These are phyloP conservation scores for Phanerochaete carnosa DNA, from an alignment of 768 basidiomycete species.

Conservation along the genomic window DNA sequence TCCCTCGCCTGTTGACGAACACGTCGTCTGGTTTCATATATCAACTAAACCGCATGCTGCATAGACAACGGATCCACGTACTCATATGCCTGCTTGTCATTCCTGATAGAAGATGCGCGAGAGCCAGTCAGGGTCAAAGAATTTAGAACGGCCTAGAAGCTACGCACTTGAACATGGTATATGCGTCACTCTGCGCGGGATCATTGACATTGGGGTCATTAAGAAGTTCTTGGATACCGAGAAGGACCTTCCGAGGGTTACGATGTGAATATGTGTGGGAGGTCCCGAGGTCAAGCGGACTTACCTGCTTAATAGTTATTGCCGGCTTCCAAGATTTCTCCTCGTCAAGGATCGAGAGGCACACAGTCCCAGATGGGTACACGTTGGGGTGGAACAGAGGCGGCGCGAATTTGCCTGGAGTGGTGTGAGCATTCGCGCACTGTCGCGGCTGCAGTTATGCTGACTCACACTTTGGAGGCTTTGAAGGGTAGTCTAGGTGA, in stretches of 20 bases:
- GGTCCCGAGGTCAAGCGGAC: constrained; percentile 6
- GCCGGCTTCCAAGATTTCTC: constrained; percentile 99
- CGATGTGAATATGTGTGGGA: not conserved
- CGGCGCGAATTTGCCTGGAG: constrained; percentile 90
- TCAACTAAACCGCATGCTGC: not conserved
- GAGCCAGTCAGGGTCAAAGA: not conserved
- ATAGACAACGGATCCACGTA: constrained; percentile 36
- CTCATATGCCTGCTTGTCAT: constrained; percentile 93
- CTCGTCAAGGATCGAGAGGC: constrained; percentile 95
- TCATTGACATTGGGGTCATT: constrained; percentile 96
- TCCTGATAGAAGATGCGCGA: constrained; percentile 46
- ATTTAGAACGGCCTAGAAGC: not conserved
- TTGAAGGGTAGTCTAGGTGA: constrained; percentile 83
- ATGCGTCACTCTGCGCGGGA: constrained; percentile 97
- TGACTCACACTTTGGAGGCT: constrained; percentile 85
- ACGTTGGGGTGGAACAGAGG: constrained; percentile 98
- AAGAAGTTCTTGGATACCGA: constrained; percentile 94
- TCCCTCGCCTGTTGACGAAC: constrained; percentile 87
- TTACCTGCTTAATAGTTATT: constrained; percentile 97
- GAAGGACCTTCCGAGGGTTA: constrained; percentile 62
- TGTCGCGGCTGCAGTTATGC: constrained; percentile 7
- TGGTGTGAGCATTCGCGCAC: constrained; percentile 5
- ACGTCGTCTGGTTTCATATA: constrained; percentile 49
- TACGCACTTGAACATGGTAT: constrained; percentile 96
- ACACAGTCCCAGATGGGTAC: constrained; percentile 98